A percentile compares a stretch with the other conserved stretches of the same genome.
Evolutionary conservation across 1,139 yeast genomes (phyloP).

Genomic region (Geotrichum fermentans): DNA sequence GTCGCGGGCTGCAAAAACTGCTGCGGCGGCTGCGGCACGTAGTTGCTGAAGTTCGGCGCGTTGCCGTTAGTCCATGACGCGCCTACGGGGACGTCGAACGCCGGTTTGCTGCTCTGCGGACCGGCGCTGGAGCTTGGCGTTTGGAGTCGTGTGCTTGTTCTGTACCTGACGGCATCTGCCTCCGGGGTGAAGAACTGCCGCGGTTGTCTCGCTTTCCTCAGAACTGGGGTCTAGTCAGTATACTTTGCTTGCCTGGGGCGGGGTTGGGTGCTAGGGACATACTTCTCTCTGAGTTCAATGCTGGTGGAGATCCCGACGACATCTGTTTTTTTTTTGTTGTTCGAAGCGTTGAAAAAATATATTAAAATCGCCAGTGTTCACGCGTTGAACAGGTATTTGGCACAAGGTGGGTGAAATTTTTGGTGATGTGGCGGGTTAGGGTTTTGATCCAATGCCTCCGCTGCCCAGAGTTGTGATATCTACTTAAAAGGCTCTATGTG

Average conservation of each 20-base stretch:
- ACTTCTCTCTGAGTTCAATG: not conserved
- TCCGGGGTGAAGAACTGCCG: constrained; percentile 23
- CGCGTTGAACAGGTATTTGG: no score
- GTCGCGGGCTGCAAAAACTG: constrained; percentile 12
- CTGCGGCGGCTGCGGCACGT: constrained; percentile 11
- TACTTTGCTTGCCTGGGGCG: no score
- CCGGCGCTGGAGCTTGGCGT: constrained; percentile 1
- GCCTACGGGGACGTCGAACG: no score
- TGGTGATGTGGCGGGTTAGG: no score
- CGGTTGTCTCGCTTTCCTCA: constrained; percentile 20
- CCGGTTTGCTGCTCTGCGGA: not conserved
- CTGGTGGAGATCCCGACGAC: constrained; percentile 1
- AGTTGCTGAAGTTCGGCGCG: constrained; percentile 11
- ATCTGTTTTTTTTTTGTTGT: no score
- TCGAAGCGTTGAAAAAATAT: no score
- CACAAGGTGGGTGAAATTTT: not conserved
- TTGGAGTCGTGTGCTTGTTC: constrained; percentile 16
- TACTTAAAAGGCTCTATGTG: no score
- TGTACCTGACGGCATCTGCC: constrained; percentile 12
- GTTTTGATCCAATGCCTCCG: no score
- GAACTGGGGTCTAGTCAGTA: constrained; percentile 13
- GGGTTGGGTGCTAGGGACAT: no score
- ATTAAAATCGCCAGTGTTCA: no score
- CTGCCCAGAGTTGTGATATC: no score
- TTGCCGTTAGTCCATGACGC: constrained; percentile 7